Base-by-base conservation (phyloP, 129 eudicot species). In the Glebionis coronaria region DNA sequence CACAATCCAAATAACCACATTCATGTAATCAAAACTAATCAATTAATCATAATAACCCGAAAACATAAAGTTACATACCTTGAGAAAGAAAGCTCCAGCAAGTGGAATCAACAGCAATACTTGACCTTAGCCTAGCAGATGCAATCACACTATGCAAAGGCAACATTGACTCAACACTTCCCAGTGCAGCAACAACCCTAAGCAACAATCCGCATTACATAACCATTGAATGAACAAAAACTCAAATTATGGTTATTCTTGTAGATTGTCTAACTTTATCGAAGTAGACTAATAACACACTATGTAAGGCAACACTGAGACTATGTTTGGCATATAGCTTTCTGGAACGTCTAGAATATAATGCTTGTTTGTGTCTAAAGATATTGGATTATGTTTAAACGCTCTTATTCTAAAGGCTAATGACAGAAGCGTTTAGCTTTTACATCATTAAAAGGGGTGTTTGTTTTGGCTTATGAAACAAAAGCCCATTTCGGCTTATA, bases 31-130 rank as follows among this genome's bases (percentile, higher is more conserved):
- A 6, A n/a, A 9, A 9, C 5, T 44, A 56, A 45, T 20, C 12
- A 28, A 31, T 31, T 31, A 31, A 31, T 31, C 40, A 31, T 14
- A 56, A 56, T 23, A 56, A 56, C 61, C 62, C 9, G 13, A 54
- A 45, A 63, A 49, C 4, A 13, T 49, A 15, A 49, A 49, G 54
- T 12, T 3, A 4, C 2, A 53, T 44, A 89, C 93, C 96, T 79
- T 79, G 93, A 67, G 96, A 89, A 76, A 89, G 90, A 80, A 75
- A 85, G 75, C 94, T 89, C 94, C 93, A 89, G 76, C 86, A 85
- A 71, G 90, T 44, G 63, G 90, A 79, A 51, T 85, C 82, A 61
- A 75, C 68, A 14, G 87, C 90, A 58, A 83, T 77, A 56, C 56
- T 83, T 8, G 96, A 83, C 65, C 21, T 84, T 60, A 89, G 85